phyloP scores from a whole-genome alignment of 2,329 filamentous ascomycete genomes.

The Rosellinia necatrix region DNA sequence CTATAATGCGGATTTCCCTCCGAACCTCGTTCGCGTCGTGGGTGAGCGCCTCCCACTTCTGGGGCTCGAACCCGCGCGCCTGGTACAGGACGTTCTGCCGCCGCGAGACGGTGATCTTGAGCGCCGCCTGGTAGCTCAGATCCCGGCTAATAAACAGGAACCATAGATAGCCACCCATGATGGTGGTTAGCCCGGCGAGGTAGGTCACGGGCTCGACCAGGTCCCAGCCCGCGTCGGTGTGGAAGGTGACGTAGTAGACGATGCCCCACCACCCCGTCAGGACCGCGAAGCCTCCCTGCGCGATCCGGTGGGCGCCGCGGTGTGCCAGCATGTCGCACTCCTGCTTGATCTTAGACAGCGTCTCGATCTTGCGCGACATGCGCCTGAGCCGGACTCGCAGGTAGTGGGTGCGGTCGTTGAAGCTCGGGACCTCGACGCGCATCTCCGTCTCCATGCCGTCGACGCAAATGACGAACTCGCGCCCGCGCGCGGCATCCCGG shows the following conservation, averaged over 20 bases:
- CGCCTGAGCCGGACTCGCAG: conserved; percentile 77
- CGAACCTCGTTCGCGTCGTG: conserved; percentile 79
- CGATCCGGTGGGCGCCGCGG: conserved; percentile 75
- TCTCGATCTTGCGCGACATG: conserved; percentile 69
- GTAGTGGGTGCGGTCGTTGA: conserved; percentile 89
- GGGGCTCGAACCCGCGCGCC: conserved; percentile 73
- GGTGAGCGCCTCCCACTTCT: conserved; percentile 77
- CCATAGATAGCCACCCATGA: conserved; percentile 92
- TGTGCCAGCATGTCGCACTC: conserved; percentile 82
- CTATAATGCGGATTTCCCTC: conserved; percentile 78
- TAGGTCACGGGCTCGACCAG: conserved; percentile 91
- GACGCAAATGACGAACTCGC: conserved; percentile 84
- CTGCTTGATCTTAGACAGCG: conserved; percentile 74
- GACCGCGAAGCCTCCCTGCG: conserved; percentile 76
- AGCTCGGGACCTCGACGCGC: conserved; percentile 80
- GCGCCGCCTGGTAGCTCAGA: conserved; percentile 81
- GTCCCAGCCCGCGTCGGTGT: conserved; percentile 85
- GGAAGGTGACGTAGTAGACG: conserved; percentile 74
- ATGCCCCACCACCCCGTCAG: conserved; percentile 79
- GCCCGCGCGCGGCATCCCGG: conserved; percentile 80
- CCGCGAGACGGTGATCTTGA: conserved; percentile 83
- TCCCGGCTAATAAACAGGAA: conserved; percentile 92
- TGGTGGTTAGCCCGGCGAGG: conserved; percentile 79
- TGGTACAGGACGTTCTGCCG: conserved; percentile 80
- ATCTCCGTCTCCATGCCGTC: conserved; percentile 70